phyloP scores from a whole-genome alignment of 2,329 filamentous ascomycete genomes.

The Phoma sp. region DNA sequence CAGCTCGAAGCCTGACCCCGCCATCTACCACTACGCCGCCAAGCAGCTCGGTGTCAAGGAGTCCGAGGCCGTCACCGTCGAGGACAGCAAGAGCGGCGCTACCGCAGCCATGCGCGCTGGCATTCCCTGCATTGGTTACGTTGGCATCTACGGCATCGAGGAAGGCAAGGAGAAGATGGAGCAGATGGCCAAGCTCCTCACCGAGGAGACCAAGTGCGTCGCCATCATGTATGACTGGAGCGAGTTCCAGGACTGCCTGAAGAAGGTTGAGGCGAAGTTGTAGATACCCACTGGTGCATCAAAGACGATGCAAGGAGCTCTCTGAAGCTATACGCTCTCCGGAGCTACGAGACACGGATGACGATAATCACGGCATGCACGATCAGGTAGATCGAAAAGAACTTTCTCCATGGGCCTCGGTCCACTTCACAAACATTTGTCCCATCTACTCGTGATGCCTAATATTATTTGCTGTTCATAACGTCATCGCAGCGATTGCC shows the following conservation, averaged over 20 bases:
- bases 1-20: conserved; percentile 90
- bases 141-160: conserved; percentile 65
- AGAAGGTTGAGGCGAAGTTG: conserved; percentile 55
- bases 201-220: conserved; percentile 55
- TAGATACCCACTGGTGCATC: conserved; percentile 26
- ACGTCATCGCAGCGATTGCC: conserved; percentile 12
- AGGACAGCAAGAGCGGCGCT: conserved; percentile 88
- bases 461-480: neutral
- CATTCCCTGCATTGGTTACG: conserved; percentile 84
- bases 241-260: conserved; percentile 57
- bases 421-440: neutral
- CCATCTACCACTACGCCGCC: conserved; percentile 82
- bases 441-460: conserved; percentile 6
- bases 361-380: conserved; percentile 25
- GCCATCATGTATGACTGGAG: conserved; percentile 61
- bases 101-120: conserved; percentile 77
- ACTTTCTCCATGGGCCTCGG: conserved; percentile 1
- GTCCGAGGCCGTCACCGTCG: conserved; percentile 77
- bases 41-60: conserved; percentile 74
- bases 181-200: conserved; percentile 58
- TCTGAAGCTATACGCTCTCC: conserved; percentile 17
- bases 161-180: conserved; percentile 52
- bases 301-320: conserved; percentile 20
- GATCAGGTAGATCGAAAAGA: conserved; percentile 26
- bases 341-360: conserved; percentile 29